Evolutionary conservation across 116 monocot genomes (phyloP), one percentile per base, ranked within the genome.

Genomic region (Trichopus zeylanicus): DNA sequence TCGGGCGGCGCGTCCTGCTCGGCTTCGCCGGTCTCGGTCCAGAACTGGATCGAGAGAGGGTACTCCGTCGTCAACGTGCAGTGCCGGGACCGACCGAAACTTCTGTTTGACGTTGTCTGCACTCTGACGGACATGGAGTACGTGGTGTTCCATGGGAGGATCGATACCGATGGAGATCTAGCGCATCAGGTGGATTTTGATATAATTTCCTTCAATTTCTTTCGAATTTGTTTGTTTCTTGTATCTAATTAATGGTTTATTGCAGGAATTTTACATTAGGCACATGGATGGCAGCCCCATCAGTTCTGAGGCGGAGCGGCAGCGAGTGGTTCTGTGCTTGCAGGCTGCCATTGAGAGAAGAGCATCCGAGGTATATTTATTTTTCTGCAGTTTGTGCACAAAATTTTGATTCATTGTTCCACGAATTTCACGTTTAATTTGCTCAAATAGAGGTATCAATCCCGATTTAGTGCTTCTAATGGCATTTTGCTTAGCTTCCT

Each of bases 61-160:
- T 88, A 88, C n/a, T n/a, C n/a, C n/a, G n/a, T n/a, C n/a, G n/a
- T n/a, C n/a, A n/a, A n/a, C n/a, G n/a, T n/a, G n/a, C n/a, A n/a
- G n/a, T n/a, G n/a, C n/a, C n/a, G n/a, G n/a, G n/a, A n/a, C n/a
- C n/a, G n/a, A n/a, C n/a, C 82, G 0, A 88, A 93, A 68, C 77
- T 93, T 8, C 73, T 93, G 12, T 93, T 88, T 59, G 93, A 93
- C 65, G 64, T 85, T 16, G 78, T 88, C 0, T 93, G 93, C 71
- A 78, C 85, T 0, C 81, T 93, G 20, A 85, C 88, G 2, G 93
- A 93, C 62, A 82, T 93, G 88, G 68, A 88, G 21, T 93, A 88
- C 39, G 85, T 82, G 19, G 80, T 88, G 20, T 88, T 88, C 71
- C 93, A 93, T 51, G 93, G 82, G 52, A 82, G 85, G 24, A 61